Conservation (phyloP, 345 rosid species). For the Salix udensis region DNA sequence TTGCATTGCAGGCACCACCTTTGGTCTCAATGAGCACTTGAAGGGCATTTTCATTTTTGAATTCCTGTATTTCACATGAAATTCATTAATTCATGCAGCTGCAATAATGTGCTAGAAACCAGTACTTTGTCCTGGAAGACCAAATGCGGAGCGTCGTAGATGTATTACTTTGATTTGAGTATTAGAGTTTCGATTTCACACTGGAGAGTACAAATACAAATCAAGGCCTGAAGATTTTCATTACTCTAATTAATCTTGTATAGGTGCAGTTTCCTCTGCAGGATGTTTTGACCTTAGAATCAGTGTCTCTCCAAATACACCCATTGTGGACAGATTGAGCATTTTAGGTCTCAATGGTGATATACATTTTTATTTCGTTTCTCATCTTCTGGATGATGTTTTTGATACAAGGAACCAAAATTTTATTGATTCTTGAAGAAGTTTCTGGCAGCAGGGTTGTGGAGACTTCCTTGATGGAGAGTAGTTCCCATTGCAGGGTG, state of each 20-base stretch:
- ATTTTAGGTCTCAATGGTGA: neutral
- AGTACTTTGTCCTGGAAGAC: neutral
- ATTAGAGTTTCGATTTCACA: neutral
- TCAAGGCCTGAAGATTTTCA: neutral
- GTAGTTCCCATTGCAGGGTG: neutral
- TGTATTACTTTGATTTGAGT: neutral
- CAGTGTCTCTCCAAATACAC: neutral
- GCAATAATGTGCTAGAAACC: neutral
- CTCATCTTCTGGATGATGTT: no score
- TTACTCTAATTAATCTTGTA: neutral
- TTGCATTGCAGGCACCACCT: constrained; percentile 13
- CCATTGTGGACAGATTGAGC: neutral
- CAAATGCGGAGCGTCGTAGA: neutral
- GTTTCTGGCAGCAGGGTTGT: neutral
- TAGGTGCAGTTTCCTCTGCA: neutral
- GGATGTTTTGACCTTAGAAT: neutral
- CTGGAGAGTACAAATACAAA: neutral
- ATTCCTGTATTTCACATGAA: neutral
- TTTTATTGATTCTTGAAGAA: neutral
- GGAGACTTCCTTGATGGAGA: neutral
- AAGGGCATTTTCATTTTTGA: constrained; percentile 5
- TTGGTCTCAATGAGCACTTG: neutral
- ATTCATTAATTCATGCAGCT: neutral
- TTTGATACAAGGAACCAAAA: no score
- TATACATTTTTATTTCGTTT: neutral